Evolutionary conservation across 2,329 filamentous ascomycete species (phyloP).

Genomic region (Colletotrichum simmondsii): DNA sequence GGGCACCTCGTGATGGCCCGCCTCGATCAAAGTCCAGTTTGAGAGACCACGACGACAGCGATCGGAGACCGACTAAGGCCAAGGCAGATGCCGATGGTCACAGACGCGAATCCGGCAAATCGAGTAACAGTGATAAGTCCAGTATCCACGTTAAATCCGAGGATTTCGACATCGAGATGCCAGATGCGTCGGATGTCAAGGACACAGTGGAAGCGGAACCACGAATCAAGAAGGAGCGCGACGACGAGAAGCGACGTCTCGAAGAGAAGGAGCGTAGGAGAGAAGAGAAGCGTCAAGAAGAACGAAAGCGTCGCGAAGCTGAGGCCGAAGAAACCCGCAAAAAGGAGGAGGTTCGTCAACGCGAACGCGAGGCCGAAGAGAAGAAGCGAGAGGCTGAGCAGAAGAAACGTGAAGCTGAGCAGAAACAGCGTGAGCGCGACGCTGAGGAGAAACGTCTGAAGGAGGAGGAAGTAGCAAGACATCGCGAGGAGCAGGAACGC

Average conservation of each 20-base stretch:
- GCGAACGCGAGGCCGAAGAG: slow-evolving; percentile 32
- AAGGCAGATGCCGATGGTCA: slow-evolving; percentile 50
- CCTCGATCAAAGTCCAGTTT: slow-evolving; percentile 43
- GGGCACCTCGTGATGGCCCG: slow-evolving; percentile 19
- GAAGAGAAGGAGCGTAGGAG: slow-evolving; percentile 40
- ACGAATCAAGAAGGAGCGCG: slow-evolving; percentile 48
- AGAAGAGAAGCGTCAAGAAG: slow-evolving; percentile 37
- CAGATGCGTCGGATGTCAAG: slow-evolving; percentile 52
- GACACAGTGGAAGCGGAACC: slow-evolving; percentile 42
- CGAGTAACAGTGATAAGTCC: slow-evolving; percentile 54
- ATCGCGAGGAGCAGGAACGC: slow-evolving; percentile 48
- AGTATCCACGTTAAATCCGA: slow-evolving; percentile 69
- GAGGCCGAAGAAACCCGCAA: slow-evolving; percentile 46
- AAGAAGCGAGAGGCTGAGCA: slow-evolving; percentile 34
- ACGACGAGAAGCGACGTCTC: slow-evolving; percentile 46
- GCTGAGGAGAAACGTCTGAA: slow-evolving; percentile 50
- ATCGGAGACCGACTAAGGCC: slow-evolving; percentile 41
- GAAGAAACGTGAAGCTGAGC: slow-evolving; percentile 39
- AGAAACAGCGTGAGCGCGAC: slow-evolving; percentile 48
- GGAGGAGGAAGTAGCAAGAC: slow-evolving; percentile 41
- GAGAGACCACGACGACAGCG: slow-evolving; percentile 57
- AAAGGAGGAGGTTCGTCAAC: slow-evolving; percentile 35
- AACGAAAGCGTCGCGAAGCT: slow-evolving; percentile 43
- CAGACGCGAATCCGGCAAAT: slow-evolving; percentile 54
- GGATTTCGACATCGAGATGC: slow-evolving; percentile 67